Evolutionary conservation across 129 eudicot genomes (phyloP).

Genomic region (Silybum marianum): DNA sequence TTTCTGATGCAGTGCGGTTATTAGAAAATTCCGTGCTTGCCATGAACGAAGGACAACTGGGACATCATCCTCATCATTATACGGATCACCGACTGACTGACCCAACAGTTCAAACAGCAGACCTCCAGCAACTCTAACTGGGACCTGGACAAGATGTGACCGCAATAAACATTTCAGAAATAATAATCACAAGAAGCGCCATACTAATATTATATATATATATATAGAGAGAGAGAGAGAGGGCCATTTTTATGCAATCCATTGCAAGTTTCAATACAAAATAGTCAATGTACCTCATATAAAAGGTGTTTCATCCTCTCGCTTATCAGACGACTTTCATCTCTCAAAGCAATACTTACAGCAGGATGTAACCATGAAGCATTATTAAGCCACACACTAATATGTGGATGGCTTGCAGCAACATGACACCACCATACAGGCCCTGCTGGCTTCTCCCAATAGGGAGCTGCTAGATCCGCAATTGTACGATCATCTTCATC

Average conservation of each 20-base stretch:
- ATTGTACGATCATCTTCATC: slow-evolving; percentile 84
- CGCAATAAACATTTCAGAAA: slow-evolving; percentile 19
- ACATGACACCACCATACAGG: slow-evolving; percentile 98
- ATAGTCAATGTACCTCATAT: slow-evolving; percentile 72
- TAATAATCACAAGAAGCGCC: slow-evolving; percentile 7
- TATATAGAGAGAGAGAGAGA: too few relatives aligned
- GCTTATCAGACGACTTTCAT: slow-evolving; percentile 88
- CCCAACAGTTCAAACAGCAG: slow-evolving; percentile 91
- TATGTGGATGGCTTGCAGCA: slow-evolving; percentile 59
- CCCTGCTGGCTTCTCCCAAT: slow-evolving; percentile 92
- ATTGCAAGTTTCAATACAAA: slow-evolving; percentile 11
- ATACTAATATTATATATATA: neutral
- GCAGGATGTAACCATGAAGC: slow-evolving; percentile 99
- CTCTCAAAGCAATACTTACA: slow-evolving; percentile 89
- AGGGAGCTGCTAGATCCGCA: slow-evolving; percentile 92
- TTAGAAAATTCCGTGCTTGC: slow-evolving; percentile 90
- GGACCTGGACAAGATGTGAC: slow-evolving; percentile 57
- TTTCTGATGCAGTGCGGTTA: slow-evolving; percentile 77
- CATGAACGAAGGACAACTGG: slow-evolving; percentile 96
- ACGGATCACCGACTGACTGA: slow-evolving; percentile 88
- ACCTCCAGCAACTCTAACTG: slow-evolving; percentile 98
- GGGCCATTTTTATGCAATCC: too few relatives aligned
- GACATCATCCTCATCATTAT: slow-evolving; percentile 76
- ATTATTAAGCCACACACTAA: slow-evolving; percentile 67
- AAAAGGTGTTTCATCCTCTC: slow-evolving; percentile 94